These are phyloP conservation scores for Ophiostoma sp. DNA, from an alignment of 2,329 filamentous ascomycete genomes.

Conservation along the genomic window DNA sequence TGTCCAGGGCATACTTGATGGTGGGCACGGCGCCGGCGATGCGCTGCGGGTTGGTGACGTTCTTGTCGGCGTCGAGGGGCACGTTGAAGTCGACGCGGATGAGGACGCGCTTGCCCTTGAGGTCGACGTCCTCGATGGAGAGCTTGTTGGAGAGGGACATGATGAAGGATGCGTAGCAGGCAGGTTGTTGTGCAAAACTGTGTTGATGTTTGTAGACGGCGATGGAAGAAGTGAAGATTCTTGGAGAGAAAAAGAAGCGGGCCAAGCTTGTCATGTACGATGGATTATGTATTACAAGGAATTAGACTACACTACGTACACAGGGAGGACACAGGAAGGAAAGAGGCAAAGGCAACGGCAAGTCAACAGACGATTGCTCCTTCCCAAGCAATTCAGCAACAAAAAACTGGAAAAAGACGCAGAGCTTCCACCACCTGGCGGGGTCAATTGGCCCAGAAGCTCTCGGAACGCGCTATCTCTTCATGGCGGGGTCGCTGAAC, in stretches of 20 bases:
- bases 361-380: constrained; percentile 3
- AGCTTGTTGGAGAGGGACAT: constrained; percentile 98
- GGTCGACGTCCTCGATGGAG: constrained; percentile 90
- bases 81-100: constrained; percentile 99
- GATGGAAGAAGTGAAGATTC: neutral
- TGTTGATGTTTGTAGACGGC: neutral
- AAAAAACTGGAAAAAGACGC: constrained; percentile 16
- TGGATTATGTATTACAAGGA: neutral
- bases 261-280: constrained; percentile 5
- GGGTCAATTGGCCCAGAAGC: constrained; percentile 13
- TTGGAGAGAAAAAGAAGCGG: neutral
- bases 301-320: neutral
- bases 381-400: constrained; percentile 1
- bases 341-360: neutral
- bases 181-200: neutral
- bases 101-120: constrained; percentile 97
- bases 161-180: neutral
- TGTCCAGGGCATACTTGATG: constrained; percentile 88
- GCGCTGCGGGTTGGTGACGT: constrained; percentile 97
- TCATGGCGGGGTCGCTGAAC: neutral
- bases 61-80: constrained; percentile 87
- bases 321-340: neutral
- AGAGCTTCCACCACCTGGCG: neutral
- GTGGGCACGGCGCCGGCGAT: constrained; percentile 94
- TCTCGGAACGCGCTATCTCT: neutral